Evolutionary conservation across 192 early-diverging fungal species (phyloP), one percentile per base, ranked within the genome.

Genomic region (Coemansia sp.): DNA sequence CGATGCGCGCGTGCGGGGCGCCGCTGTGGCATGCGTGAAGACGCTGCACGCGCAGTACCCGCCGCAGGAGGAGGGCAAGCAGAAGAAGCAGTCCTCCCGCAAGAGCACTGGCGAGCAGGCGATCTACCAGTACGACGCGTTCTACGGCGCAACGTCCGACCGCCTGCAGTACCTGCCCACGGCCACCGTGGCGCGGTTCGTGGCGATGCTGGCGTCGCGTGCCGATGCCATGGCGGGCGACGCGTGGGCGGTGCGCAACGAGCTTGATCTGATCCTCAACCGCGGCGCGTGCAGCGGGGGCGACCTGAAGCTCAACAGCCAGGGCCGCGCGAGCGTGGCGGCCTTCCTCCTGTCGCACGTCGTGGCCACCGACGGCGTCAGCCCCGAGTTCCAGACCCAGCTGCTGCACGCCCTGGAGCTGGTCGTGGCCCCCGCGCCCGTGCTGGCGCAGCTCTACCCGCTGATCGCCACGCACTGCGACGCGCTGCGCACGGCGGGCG

Each of bases 1-100:
- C 7, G 67, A 85, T 53, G 70, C 72, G 41, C 69, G 73, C 13
- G 84, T 95, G 41, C 93, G 95, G 36, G 73, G 80, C 4, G 74
- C 84, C 4, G 91, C 91, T 6, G 66, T 90, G 14, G 56, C 68
- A 2, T 93, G 93, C 66, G 59, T 95, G 19, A 66, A 86, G 51
- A 70, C 81, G 17, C 75, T 90, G 53, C 77, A 84, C 36, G 24
- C 53, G 5, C 40, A 63, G 42, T 63, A 69, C 14, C 64, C 69
- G 24, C 24, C 24, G 24, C 24, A 27, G 24, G 24, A 27, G 24
- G 24, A 27, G 24, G 24, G 24, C 24, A 27, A 27, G 24, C 24
- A 74, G 27, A 61, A 48, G 10, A 76, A 84, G 53, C 29, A 75
- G 14, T 31, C 36, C 24, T 65, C 63, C 36, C 57, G 46, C 53